phyloP scores from a whole-genome alignment of 805 yeast genomes.

The Groenewaldozyma salmanticensis region DNA sequence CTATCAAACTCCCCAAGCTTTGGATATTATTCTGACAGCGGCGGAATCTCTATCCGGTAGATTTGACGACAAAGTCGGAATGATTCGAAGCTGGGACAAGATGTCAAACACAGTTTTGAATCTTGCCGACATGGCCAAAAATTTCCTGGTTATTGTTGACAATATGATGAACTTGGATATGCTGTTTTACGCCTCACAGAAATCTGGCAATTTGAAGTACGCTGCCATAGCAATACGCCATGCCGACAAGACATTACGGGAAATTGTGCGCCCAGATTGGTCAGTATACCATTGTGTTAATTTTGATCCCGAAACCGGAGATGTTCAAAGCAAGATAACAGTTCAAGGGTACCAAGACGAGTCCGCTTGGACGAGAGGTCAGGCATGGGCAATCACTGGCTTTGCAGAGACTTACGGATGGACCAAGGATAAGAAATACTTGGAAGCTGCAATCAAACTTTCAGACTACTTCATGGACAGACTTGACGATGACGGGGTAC shows the following conservation, averaged over 20 bases:
- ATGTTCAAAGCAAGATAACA: conserved; percentile 18
- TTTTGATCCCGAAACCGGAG: conserved; percentile 19
- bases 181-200: conserved; percentile 22
- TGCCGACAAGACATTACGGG: conserved; percentile 23
- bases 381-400: conserved; percentile 28
- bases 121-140: conserved; percentile 12
- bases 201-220: conserved; percentile 21
- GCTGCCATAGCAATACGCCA: conserved; percentile 24
- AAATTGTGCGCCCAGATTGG: conserved; percentile 22
- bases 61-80: conserved; percentile 18
- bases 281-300: conserved; percentile 23
- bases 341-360: conserved; percentile 26
- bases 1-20: conserved; percentile 13
- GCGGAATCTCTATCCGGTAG: conserved; percentile 22
- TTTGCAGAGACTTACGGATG: conserved; percentile 22
- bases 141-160: conserved; percentile 23
- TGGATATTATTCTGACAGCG: conserved; percentile 16
- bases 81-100: conserved; percentile 25
- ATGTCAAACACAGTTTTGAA: conserved; percentile 14
- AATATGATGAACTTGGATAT: conserved; percentile 17
- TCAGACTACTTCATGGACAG: conserved; percentile 18
- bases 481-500: conserved; percentile 20
- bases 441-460: conserved; percentile 18
- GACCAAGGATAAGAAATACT: conserved; percentile 18
- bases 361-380: conserved; percentile 27